A percentile compares a stretch with the other conserved stretches of the same genome.
Conservation (phyloP, 1,284 basidiomycete genomes). For the Ustanciosporium gigantosporum region DNA sequence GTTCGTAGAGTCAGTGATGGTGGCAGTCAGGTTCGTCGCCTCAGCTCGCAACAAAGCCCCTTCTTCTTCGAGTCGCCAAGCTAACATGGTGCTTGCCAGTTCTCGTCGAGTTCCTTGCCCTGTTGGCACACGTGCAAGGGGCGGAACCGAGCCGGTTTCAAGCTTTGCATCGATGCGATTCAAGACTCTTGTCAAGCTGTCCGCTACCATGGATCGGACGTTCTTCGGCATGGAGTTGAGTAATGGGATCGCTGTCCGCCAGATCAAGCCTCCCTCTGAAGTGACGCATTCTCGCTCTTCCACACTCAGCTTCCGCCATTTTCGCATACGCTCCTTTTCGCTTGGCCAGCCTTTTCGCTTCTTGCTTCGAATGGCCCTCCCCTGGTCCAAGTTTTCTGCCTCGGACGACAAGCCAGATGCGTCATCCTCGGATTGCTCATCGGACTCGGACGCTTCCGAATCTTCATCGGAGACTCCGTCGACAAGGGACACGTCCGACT, state of each 20-base stretch:
- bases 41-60: constrained; percentile 10
- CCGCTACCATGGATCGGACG: constrained; percentile 25
- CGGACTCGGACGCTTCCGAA: constrained; percentile 9
- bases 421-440: constrained; percentile 8
- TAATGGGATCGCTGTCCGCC: constrained; percentile 36
- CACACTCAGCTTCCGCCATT: constrained; percentile 30
- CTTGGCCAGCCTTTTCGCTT: constrained; percentile 28
- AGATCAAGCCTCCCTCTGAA: constrained; percentile 41
- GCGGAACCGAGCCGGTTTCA: constrained; percentile 26
- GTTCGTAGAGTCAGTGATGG: constrained; percentile 3
- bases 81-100: constrained; percentile 25
- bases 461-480: constrained; percentile 26
- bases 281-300: constrained; percentile 41
- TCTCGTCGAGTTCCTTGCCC: constrained; percentile 10
- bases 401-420: constrained; percentile 5
- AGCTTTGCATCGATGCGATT: constrained; percentile 29
- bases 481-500: constrained; percentile 26
- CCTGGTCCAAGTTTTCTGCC: background rate
- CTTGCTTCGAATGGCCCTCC: constrained; percentile 2
- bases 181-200: constrained; percentile 14
- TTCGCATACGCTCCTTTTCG: constrained; percentile 16
- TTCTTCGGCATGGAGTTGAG: constrained; percentile 37
- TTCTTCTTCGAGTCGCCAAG: constrained; percentile 34
- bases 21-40: no score
- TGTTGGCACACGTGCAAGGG: constrained; percentile 15